A percentile compares a stretch with the other conserved stretches of the same genome.
Evolutionary conservation across 139 green algal genomes (phyloP).

Genomic region (Chlamydomonas applanata): DNA sequence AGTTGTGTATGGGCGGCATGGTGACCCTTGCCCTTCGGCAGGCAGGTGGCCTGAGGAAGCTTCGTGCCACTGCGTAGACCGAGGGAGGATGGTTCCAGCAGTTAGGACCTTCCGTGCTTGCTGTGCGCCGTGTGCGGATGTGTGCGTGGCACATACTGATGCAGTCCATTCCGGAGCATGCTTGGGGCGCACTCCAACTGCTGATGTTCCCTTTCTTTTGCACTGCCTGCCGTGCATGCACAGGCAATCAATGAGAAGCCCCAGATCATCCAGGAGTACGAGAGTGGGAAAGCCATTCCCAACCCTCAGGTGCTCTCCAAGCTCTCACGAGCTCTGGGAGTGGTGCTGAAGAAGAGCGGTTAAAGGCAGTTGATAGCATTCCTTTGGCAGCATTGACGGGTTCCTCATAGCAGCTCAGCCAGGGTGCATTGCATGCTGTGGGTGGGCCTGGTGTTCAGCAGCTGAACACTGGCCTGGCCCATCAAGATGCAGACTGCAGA

Average conservation of each 20-base stretch:
- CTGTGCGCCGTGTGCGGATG: too few species aligned
- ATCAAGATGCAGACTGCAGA: too few species aligned
- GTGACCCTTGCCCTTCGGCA: background rate
- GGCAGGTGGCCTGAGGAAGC: background rate
- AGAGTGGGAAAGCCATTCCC: slow-evolving; percentile 93
- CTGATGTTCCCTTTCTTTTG: slow-evolving; percentile 1
- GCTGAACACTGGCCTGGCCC: too few species aligned
- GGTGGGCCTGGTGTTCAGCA: too few species aligned
- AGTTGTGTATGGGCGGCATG: background rate
- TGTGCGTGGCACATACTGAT: too few species aligned
- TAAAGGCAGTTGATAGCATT: too few species aligned
- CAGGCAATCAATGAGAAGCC: slow-evolving; percentile 97
- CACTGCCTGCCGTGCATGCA: background rate
- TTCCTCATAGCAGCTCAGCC: too few species aligned
- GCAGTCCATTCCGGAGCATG: too few species aligned
- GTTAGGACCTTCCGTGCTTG: background rate
- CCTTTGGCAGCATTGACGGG: too few species aligned
- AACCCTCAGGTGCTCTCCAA: slow-evolving; percentile 90
- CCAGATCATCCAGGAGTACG: slow-evolving; percentile 93
- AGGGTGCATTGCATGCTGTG: too few species aligned
- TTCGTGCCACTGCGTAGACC: background rate
- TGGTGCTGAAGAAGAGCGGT: slow-evolving; percentile 37
- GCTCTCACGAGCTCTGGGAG: slow-evolving; percentile 81
- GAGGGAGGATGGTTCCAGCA: background rate
- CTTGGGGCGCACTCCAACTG: too few species aligned